phyloP scores from a whole-genome alignment of 2,329 filamentous ascomycete species.

The Hypoxylon sp. region DNA sequence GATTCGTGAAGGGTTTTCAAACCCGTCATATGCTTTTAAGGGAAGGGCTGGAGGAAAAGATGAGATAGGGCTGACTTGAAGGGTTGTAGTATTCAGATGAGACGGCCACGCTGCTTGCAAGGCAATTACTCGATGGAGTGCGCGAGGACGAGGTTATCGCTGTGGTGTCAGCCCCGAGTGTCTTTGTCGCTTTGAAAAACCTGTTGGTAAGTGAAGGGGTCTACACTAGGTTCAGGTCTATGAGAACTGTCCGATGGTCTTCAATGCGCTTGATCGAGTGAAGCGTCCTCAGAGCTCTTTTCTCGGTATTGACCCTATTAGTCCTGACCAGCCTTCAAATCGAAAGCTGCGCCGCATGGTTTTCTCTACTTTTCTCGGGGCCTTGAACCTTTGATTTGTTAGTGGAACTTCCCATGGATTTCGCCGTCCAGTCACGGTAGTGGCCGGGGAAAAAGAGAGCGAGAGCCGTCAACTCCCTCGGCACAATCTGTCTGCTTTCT shows the following conservation, averaged over 20 bases:
- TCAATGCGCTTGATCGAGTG: neutral
- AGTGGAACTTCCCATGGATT: neutral
- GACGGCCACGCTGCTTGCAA: slow-evolving; percentile 75
- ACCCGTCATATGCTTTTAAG: no score
- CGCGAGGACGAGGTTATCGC: slow-evolving; percentile 72
- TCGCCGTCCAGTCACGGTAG: neutral
- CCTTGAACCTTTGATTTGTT: neutral
- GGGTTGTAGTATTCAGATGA: slow-evolving; percentile 75
- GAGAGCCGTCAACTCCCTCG: neutral
- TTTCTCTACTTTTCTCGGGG: neutral
- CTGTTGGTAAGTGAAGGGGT: slow-evolving; percentile 66
- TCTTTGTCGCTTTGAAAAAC: slow-evolving; percentile 83
- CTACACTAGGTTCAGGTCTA: neutral
- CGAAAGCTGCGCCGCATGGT: neutral
- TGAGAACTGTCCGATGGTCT: neutral
- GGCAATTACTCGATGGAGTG: slow-evolving; percentile 74
- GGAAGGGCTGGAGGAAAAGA: no score
- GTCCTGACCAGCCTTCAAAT: neutral
- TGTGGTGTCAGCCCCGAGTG: slow-evolving; percentile 81
- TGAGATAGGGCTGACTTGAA: neutral
- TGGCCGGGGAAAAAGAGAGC: neutral
- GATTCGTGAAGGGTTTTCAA: no score
- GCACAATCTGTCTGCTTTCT: neutral
- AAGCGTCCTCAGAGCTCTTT: neutral
- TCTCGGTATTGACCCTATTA: neutral